Evolutionary conservation across 2,329 filamentous ascomycete genomes (phyloP), one percentile per base, ranked within the genome.

Genomic region (Byssothecium circinans): DNA sequence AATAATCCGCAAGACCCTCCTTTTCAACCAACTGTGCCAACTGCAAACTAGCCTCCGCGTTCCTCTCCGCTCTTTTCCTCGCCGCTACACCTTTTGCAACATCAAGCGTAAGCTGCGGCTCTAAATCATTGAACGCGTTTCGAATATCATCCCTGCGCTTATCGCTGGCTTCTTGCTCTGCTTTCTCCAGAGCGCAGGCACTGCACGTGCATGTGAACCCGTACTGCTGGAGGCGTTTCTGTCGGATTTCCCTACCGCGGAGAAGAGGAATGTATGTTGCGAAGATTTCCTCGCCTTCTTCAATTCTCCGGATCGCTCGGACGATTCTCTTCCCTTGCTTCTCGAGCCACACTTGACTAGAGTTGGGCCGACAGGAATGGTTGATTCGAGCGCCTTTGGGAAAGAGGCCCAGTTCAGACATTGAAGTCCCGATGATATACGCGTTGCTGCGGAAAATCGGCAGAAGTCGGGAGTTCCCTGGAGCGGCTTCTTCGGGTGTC

Each of bases 251-350:
- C 10, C 62, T 60, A 1, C 56, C 43, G 8, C 59, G 52, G 7
- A 73, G 54, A 8, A 74, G 57, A 2, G 67, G 65, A 17, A 72
- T 66, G 52, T 74, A 74, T 0, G 68, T 71, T 0, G 70, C 67
- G 1, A 60, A 66, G 15, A 75, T 56, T 48, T 75, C 73, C 36
- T 75, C 73, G 18, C 73, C 73, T 32, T 60, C 56, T 8, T 58
- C 59, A 37, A 75, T 72, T 20, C 62, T 62, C 2, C 67, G 54
- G 4, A 61, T 65, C 1, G 72, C 71, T 33, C 69, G 69, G 2
- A 73, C 62, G n/a, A 69, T 54, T 19, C 60, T 52, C 46, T 59
- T 65, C 15, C 62, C 59, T 8, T 61, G 29, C 27, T 54, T 53
- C 22, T 60, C 56, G 47, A 59, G 69, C 72, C 71, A 72, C 47